These are phyloP conservation scores for Ustilago trichophora DNA, from an alignment of 1,284 basidiomycete genomes.

Conservation along the genomic window DNA sequence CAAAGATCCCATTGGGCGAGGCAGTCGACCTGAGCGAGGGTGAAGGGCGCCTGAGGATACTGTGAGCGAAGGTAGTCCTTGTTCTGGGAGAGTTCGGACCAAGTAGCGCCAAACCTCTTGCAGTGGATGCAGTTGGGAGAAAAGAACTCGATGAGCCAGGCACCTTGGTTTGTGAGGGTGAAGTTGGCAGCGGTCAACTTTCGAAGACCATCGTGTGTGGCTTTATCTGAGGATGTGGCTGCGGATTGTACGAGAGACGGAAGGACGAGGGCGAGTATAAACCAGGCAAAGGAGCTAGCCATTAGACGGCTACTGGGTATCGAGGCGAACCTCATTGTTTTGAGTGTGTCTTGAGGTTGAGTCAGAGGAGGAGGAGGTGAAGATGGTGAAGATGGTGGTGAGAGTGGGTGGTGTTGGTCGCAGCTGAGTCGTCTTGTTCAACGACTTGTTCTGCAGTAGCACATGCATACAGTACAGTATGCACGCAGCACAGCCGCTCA, in stretches of 20 bases:
- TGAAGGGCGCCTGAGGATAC: constrained; percentile 58
- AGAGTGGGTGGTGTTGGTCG: too few species aligned
- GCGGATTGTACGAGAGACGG: constrained; percentile 8
- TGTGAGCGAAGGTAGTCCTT: constrained; percentile 71
- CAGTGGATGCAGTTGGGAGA: constrained; percentile 83
- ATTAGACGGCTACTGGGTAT: constrained; percentile 13
- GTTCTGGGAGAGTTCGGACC: constrained; percentile 75
- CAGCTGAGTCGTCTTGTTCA: too few species aligned
- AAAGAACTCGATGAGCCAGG: constrained; percentile 65
- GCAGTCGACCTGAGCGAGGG: constrained; percentile 64
- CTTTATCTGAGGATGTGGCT: constrained; percentile 20
- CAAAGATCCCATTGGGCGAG: constrained; percentile 55
- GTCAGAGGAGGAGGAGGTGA: too few species aligned
- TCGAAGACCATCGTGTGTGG: constrained; percentile 46
- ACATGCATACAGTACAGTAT: too few species aligned
- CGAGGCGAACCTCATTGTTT: constrained; percentile 25
- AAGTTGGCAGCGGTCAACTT: constrained; percentile 57
- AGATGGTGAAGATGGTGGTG: too few species aligned
- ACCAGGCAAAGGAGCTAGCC: constrained; percentile 3
- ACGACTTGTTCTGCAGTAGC: too few species aligned
- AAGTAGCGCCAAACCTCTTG: constrained; percentile 80
- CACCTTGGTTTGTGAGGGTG: constrained; percentile 46
- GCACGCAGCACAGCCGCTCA: too few species aligned
- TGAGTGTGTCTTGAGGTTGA: not conserved
- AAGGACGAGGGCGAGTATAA: constrained; percentile 5